Percentiles rank a stretch among this genome's conserved stretches.
Evolutionary conservation across 1,284 basidiomycete genomes (phyloP).

Genomic region (Kalmanozyma brasiliensis): DNA sequence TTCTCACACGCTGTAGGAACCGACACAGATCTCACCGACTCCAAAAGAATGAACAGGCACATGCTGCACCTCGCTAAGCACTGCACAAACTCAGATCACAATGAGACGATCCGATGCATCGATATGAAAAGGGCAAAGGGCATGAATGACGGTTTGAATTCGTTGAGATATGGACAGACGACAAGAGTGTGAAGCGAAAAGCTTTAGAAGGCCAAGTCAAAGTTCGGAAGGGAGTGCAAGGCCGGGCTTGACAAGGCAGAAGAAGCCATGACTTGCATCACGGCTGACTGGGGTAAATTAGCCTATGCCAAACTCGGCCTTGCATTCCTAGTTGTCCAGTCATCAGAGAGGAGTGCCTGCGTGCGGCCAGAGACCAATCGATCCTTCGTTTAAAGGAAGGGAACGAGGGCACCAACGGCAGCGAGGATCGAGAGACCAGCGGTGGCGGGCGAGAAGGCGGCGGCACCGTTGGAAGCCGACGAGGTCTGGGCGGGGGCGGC

Average conservation of each 20-base stretch:
- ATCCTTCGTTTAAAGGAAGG: conserved; percentile 35
- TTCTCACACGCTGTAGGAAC: not conserved
- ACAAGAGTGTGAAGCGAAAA: not conserved
- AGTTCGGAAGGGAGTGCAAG: not conserved
- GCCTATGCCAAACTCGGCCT: conserved; percentile 1
- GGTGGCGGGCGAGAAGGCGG: conserved; percentile 45
- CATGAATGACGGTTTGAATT: conserved; percentile 4
- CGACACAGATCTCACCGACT: too few relatives aligned
- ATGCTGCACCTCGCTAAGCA: too few relatives aligned
- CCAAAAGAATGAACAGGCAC: too few relatives aligned
- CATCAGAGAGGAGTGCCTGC: not conserved
- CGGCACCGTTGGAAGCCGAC: conserved; percentile 27
- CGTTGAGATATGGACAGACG: conserved; percentile 23
- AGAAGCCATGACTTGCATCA: not conserved
- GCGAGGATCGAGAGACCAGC: conserved; percentile 44
- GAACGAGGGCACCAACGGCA: conserved; percentile 41
- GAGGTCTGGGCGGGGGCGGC: conserved; percentile 18
- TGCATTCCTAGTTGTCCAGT: not conserved
- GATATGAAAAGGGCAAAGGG: conserved; percentile 5
- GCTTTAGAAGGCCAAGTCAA: conserved; percentile 17
- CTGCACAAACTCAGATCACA: conserved; percentile 1
- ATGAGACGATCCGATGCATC: too few relatives aligned
- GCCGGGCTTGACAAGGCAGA: conserved; percentile 9
- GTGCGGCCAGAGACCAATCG: not conserved
- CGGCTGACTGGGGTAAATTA: conserved; percentile 11